phyloP scores from a whole-genome alignment of 257 asterid genomes.

The Handroanthus guayacan region DNA sequence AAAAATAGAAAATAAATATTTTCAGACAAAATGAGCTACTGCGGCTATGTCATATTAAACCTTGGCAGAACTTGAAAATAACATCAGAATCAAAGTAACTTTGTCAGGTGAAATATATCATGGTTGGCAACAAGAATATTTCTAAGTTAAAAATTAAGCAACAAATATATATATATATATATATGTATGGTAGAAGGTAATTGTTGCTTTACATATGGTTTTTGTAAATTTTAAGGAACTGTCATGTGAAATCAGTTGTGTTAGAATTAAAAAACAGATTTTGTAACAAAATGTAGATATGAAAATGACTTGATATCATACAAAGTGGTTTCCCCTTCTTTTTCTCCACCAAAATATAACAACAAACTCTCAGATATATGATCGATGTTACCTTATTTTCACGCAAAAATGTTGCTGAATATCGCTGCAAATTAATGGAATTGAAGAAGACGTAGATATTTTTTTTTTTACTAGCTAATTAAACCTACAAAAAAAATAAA shows the following conservation, averaged over 20 bases:
- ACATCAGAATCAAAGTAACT: slow-evolving; percentile 6
- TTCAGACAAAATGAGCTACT: slow-evolving; percentile 22
- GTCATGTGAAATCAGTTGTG: slow-evolving; percentile 29
- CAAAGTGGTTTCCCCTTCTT: slow-evolving; percentile 52
- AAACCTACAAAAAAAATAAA: too few relatives aligned
- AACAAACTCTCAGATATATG: background rate
- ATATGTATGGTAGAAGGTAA: slow-evolving; percentile 54
- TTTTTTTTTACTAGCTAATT: too few relatives aligned
- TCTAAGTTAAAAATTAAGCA: slow-evolving; percentile 18
- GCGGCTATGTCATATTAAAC: slow-evolving; percentile 24
- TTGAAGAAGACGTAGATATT: too few relatives aligned
- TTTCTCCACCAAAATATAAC: slow-evolving; percentile 50
- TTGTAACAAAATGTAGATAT: slow-evolving; percentile 22
- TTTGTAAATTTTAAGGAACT: slow-evolving; percentile 48
- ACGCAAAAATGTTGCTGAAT: background rate
- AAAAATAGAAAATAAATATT: too few relatives aligned
- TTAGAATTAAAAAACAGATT: slow-evolving; percentile 27
- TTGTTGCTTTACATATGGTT: slow-evolving; percentile 58
- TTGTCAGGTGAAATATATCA: slow-evolving; percentile 17
- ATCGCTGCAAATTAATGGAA: background rate
- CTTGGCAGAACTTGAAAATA: slow-evolving; percentile 21
- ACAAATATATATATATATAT: slow-evolving; percentile 31
- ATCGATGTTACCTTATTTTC: background rate
- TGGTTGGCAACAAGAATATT: slow-evolving; percentile 16
- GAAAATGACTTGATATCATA: slow-evolving; percentile 16